Conservation (phyloP, 306 rosid species). For the Abrus pulchellus region DNA sequence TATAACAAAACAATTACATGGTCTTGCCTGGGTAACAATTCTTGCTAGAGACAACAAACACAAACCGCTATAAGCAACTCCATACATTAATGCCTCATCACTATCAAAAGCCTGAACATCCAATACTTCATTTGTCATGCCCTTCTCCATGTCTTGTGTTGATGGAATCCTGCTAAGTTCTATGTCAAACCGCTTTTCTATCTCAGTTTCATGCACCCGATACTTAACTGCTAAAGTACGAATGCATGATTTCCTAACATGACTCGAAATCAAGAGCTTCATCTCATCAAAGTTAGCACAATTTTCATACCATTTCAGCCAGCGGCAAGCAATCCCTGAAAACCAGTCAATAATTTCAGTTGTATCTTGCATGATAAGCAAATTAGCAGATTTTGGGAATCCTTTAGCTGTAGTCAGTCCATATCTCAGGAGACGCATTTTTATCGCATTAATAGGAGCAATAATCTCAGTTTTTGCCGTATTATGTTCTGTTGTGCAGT, state of each 20-base stretch:
- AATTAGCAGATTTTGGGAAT: conserved; percentile 61
- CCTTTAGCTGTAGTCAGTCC: conserved; percentile 73
- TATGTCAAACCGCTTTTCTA: conserved; percentile 74
- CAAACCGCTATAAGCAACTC: conserved; percentile 79
- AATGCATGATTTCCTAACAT: conserved; percentile 86
- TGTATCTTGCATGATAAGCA: conserved; percentile 76
- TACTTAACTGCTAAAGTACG: conserved; percentile 90
- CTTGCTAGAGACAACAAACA: conserved; percentile 82
- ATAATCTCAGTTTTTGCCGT: conserved; percentile 63
- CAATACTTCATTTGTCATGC: conserved; percentile 53
- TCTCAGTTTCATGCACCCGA: conserved; percentile 71
- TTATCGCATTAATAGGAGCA: conserved; percentile 74
- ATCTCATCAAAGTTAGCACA: conserved; percentile 74
- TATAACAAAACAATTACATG: conserved; percentile 80
- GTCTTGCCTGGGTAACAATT: conserved; percentile 77
- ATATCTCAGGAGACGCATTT: conserved; percentile 74
- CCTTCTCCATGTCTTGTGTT: conserved; percentile 63
- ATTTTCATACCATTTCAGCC: conserved; percentile 81
- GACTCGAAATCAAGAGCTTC: conserved; percentile 66
- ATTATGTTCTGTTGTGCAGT: conserved; percentile 53
- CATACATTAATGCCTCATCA: conserved; percentile 83
- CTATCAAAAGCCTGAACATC: conserved; percentile 63
- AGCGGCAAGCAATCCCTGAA: conserved; percentile 77
- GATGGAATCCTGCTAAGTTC: conserved; percentile 78
- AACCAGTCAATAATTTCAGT: conserved; percentile 83